Percentiles rank a stretch among this genome's conserved stretches.
These are phyloP conservation scores for Suhomyces atakaporum DNA, from an alignment of 1,139 yeast species.

Conservation along the genomic window DNA sequence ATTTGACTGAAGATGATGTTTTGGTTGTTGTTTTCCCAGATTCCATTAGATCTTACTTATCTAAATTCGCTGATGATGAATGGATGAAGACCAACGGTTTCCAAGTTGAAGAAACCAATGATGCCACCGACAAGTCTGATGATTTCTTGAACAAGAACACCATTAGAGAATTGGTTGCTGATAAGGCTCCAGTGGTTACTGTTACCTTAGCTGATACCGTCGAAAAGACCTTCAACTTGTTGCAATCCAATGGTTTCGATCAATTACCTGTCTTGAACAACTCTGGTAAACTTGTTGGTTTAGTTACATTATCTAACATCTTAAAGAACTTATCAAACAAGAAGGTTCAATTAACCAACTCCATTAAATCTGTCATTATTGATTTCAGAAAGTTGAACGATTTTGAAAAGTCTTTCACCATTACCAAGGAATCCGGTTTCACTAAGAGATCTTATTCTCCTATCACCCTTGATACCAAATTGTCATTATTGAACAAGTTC, in stretches of 20 bases:
- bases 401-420: conserved; percentile 66
- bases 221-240: conserved; percentile 65
- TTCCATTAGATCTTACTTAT: conserved; percentile 81
- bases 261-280: conserved; percentile 76
- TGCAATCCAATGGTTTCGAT: conserved; percentile 80
- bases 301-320: conserved; percentile 75
- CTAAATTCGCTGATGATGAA: conserved; percentile 88
- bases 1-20: conserved; percentile 70
- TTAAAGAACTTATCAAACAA: conserved; percentile 69
- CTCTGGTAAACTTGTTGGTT: conserved; percentile 66
- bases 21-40: conserved; percentile 87
- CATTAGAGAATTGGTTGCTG: conserved; percentile 64
- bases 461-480: conserved; percentile 68
- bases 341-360: conserved; percentile 58
- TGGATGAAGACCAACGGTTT: conserved; percentile 87
- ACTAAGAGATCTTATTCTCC: conserved; percentile 67
- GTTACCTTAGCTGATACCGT: conserved; percentile 65
- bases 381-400: conserved; percentile 76
- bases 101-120: conserved; percentile 49
- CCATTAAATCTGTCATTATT: conserved; percentile 63
- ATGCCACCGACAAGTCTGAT: conserved; percentile 50
- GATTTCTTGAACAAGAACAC: conserved; percentile 51
- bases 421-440: conserved; percentile 59
- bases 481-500: conserved; percentile 71
- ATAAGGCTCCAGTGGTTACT: conserved; percentile 78